Conservation (phyloP, 495 filamentous ascomycete genomes). For the Hypoxylon rickii region DNA sequence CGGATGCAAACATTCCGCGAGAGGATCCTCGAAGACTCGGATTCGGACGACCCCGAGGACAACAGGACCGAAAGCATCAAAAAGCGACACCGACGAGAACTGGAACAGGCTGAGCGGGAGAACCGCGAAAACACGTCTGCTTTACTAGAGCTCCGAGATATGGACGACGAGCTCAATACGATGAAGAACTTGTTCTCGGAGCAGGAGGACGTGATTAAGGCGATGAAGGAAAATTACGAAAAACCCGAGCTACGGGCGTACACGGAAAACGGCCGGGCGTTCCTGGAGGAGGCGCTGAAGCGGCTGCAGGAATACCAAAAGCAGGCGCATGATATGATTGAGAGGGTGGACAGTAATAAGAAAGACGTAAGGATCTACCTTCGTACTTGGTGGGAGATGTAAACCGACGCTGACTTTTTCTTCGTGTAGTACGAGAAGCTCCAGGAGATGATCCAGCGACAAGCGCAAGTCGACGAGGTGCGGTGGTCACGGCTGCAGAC, state of each 20-base stretch:
- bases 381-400: background rate
- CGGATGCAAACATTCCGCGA: slow-evolving; percentile 53
- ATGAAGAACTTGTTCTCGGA: slow-evolving; percentile 62
- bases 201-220: slow-evolving; percentile 56
- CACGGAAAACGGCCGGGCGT: slow-evolving; percentile 47
- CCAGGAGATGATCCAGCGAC: slow-evolving; percentile 70
- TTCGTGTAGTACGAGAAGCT: slow-evolving; percentile 66
- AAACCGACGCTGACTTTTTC: background rate
- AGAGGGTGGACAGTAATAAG: slow-evolving; percentile 51
- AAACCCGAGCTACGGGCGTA: slow-evolving; percentile 35
- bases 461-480: slow-evolving; percentile 70
- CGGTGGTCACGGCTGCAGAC: slow-evolving; percentile 66
- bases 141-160: slow-evolving; percentile 66
- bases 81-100: slow-evolving; percentile 57
- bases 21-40: slow-evolving; percentile 50
- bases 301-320: slow-evolving; percentile 61
- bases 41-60: slow-evolving; percentile 53
- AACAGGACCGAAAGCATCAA: slow-evolving; percentile 50
- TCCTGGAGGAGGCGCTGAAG: slow-evolving; percentile 56
- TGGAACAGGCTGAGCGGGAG: slow-evolving; percentile 53
- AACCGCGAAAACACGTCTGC: slow-evolving; percentile 68
- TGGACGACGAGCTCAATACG: slow-evolving; percentile 67
- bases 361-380: slow-evolving; percentile 43
- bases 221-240: slow-evolving; percentile 50
- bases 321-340: slow-evolving; percentile 62